Evolutionary conservation across 768 basidiomycete species (phyloP).

Genomic region (Termitomyces sp.): DNA sequence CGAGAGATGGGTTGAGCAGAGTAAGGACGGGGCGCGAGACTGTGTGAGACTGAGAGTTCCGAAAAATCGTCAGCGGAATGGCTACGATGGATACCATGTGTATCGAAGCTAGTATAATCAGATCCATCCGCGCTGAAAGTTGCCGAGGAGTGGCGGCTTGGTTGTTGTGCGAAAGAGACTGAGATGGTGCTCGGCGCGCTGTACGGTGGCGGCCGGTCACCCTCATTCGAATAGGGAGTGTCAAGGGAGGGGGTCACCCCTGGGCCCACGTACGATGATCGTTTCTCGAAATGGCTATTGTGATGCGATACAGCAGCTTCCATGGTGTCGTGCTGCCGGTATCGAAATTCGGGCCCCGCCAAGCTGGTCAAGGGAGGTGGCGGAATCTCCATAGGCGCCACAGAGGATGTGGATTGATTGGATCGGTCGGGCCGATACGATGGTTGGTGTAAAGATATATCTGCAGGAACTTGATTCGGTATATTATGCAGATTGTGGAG

Average conservation of each 20-base stretch:
- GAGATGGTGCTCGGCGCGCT: conserved; percentile 18
- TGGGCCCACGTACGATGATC: conserved; percentile 16
- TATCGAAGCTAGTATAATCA: conserved; percentile 9
- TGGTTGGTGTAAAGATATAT: conserved; percentile 33
- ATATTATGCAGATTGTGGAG: conserved; percentile 48
- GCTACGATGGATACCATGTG: conserved; percentile 7
- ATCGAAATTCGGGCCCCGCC: conserved; percentile 23
- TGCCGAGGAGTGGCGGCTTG: background rate
- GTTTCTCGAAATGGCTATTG: conserved; percentile 18
- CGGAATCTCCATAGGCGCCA: conserved; percentile 34
- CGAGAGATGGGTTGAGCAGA: conserved; percentile 23
- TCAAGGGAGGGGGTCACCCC: conserved; percentile 11
- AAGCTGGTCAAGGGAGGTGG: conserved; percentile 33
- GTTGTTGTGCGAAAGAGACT: conserved; percentile 9
- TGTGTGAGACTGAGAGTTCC: conserved; percentile 20
- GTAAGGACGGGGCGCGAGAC: conserved; percentile 22
- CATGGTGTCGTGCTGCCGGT: conserved; percentile 17
- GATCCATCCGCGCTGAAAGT: conserved; percentile 5
- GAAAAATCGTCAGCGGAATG: conserved; percentile 18
- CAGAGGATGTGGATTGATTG: conserved; percentile 16
- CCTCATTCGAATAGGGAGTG: conserved; percentile 10
- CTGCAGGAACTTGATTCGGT: conserved; percentile 26
- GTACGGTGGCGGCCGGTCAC: conserved; percentile 16
- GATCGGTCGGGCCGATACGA: conserved; percentile 26
- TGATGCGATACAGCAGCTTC: conserved; percentile 17